Evolutionary conservation across 208 protist species (phyloP).

Genomic region (Acanthamoeba healyi): DNA sequence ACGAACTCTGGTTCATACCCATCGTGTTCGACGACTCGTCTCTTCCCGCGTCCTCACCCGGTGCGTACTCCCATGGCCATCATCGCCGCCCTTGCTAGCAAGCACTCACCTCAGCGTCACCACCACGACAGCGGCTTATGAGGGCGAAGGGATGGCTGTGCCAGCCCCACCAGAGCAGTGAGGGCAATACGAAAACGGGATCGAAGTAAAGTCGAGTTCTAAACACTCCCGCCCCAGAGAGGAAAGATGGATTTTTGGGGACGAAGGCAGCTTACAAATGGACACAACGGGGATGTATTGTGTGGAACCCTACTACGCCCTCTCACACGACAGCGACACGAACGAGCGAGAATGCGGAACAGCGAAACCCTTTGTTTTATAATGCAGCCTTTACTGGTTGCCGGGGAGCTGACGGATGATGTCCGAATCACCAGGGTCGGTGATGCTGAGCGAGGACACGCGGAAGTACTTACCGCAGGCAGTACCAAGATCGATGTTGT

Average conservation of each 20-base stretch:
- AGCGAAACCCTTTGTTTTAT: neutral
- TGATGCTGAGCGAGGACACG: conserved; percentile 97
- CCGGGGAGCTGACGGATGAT: conserved; percentile 59
- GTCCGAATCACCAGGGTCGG: conserved; percentile 95
- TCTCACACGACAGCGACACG: neutral
- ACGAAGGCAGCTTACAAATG: too few species aligned
- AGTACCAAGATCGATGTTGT: conserved; percentile 99
- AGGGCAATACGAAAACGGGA: too few species aligned
- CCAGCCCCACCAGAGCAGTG: too few species aligned
- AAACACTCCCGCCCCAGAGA: too few species aligned
- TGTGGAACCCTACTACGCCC: too few species aligned
- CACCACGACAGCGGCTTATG: neutral
- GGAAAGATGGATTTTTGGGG: too few species aligned
- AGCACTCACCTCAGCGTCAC: too few species aligned
- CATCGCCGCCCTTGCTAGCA: neutral
- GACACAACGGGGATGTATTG: too few species aligned
- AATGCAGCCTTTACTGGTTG: conserved; percentile 48
- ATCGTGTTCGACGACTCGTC: neutral
- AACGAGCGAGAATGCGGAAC: neutral
- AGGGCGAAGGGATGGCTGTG: neutral
- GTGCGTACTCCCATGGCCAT: too few species aligned
- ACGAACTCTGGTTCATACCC: conserved; percentile 71
- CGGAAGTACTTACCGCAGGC: conserved; percentile 99
- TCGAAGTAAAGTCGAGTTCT: too few species aligned
- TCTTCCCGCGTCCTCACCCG: neutral